Conservation (phyloP, 1,139 yeast genomes). For the Yamadazyma atmosphaerica region DNA sequence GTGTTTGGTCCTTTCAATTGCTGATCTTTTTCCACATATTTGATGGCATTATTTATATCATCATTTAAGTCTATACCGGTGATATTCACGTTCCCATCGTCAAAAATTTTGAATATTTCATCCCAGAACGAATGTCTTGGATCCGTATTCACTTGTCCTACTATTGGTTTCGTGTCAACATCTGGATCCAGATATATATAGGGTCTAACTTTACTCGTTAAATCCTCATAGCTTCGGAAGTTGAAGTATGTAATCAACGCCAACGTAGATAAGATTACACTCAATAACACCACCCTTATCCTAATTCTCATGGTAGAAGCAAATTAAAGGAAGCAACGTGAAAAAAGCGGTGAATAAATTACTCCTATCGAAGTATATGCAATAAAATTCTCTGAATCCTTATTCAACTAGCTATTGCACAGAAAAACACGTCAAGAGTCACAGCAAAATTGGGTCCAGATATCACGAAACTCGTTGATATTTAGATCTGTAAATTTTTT, state of each 20-base stretch:
- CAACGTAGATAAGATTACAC: constrained; percentile 1
- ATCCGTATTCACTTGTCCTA: constrained; percentile 16
- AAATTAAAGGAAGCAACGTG: background rate
- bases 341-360: no score
- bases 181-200: constrained; percentile 7
- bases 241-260: constrained; percentile 5
- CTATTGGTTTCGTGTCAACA: constrained; percentile 15
- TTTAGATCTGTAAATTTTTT: background rate
- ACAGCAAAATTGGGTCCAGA: no score
- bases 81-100: constrained; percentile 15
- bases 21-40: constrained; percentile 22
- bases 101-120: constrained; percentile 21
- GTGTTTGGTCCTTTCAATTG: constrained; percentile 27
- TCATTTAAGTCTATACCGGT: constrained; percentile 8
- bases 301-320: constrained; percentile 8
- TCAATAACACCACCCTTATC: constrained; percentile 6
- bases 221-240: constrained; percentile 3
- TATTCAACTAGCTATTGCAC: no score
- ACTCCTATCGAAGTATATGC: no score
- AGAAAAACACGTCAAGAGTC: no score
- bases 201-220: constrained; percentile 7
- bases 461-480: background rate
- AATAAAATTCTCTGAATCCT: no score
- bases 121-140: constrained; percentile 25
- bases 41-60: constrained; percentile 21